A percentile compares a stretch with the other conserved stretches of the same genome.
Conservation (phyloP, 2,329 filamentous ascomycete species). For the Basipetospora chlamydospora region DNA sequence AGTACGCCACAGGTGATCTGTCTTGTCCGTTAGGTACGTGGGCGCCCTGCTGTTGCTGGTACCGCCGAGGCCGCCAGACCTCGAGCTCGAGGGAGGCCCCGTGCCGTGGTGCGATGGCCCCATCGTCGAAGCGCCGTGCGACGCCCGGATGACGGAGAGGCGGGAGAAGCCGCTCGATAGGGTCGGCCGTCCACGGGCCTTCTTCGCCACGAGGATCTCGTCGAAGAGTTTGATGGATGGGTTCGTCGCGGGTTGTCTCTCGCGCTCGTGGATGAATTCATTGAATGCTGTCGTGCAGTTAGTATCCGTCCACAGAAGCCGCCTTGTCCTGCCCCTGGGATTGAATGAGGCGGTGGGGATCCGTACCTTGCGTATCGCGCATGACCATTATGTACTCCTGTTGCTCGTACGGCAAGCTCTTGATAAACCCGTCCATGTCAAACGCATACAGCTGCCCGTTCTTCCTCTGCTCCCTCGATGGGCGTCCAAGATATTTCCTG, state of each 20-base stretch:
- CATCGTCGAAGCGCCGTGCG: constrained; percentile 26
- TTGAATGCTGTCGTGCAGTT: constrained; percentile 39
- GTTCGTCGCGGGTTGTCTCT: constrained; percentile 47
- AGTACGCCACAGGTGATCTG: constrained; percentile 68
- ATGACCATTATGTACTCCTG: constrained; percentile 50
- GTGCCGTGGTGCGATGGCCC: constrained; percentile 4
- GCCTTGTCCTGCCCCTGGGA: too few relatives aligned
- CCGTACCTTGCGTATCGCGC: constrained; percentile 51
- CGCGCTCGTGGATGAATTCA: constrained; percentile 73
- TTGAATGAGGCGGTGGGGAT: too few relatives aligned
- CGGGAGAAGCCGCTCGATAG: constrained; percentile 48
- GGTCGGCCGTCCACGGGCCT: constrained; percentile 47
- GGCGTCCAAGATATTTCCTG: constrained; percentile 46
- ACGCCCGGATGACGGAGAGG: constrained; percentile 43
- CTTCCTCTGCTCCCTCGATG: constrained; percentile 44
- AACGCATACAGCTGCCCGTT: constrained; percentile 47
- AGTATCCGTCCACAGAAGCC: too few relatives aligned
- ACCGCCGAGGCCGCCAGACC: too few relatives aligned
- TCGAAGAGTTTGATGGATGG: constrained; percentile 64
- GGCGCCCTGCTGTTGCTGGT: constrained; percentile 22
- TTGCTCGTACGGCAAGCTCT: constrained; percentile 49
- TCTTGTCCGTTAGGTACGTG: constrained; percentile 55
- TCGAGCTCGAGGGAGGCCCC: constrained; percentile 19
- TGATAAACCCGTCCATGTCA: constrained; percentile 51
- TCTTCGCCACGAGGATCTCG: constrained; percentile 71